Percentiles rank a stretch among this genome's conserved stretches.
Conservation (phyloP, 805 yeast species). For the Candida ascalaphidarum region DNA sequence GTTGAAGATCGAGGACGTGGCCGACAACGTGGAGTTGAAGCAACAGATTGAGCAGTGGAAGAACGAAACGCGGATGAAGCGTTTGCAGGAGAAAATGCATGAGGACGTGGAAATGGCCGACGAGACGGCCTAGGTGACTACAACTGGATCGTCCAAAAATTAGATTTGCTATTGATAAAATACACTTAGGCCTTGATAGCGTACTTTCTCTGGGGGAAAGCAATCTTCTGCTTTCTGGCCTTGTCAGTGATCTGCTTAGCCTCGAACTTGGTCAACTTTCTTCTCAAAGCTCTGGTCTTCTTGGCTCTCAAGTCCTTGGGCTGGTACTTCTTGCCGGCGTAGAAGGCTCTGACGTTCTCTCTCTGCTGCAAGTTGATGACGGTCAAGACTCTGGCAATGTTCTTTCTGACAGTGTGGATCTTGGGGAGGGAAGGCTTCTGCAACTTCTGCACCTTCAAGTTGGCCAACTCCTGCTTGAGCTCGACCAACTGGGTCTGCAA, state of each 20-base stretch:
- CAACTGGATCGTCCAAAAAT: too few relatives aligned
- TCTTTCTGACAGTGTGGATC: slow-evolving; percentile 95
- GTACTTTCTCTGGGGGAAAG: slow-evolving; percentile 97
- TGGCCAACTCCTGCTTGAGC: slow-evolving; percentile 93
- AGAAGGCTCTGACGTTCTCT: slow-evolving; percentile 88
- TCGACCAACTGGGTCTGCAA: slow-evolving; percentile 91
- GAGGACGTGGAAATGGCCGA: slow-evolving; percentile 13
- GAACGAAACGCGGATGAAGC: slow-evolving; percentile 23
- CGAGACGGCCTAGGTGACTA: too few relatives aligned
- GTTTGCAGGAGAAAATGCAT: slow-evolving; percentile 8
- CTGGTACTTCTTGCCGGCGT: slow-evolving; percentile 89
- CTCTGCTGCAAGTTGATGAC: slow-evolving; percentile 96
- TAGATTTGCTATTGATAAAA: too few relatives aligned
- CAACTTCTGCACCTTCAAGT: slow-evolving; percentile 92
- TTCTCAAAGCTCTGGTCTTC: slow-evolving; percentile 99
- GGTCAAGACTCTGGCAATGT: slow-evolving; percentile 97
- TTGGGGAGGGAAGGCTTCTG: slow-evolving; percentile 90
- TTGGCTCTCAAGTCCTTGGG: slow-evolving; percentile 99
- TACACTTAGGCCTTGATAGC: slow-evolving; percentile 99
- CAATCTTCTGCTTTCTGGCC: slow-evolving; percentile 85
- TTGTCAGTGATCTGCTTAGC: slow-evolving; percentile 73
- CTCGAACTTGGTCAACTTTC: slow-evolving; percentile 86
- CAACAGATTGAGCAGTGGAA: slow-evolving; percentile 53
- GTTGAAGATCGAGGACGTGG: slow-evolving; percentile 77
- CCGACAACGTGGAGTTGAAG: slow-evolving; percentile 66